Evolutionary conservation across 768 basidiomycete species (phyloP), one percentile per base, ranked within the genome.

Genomic region (Atractiella rhizophila): DNA sequence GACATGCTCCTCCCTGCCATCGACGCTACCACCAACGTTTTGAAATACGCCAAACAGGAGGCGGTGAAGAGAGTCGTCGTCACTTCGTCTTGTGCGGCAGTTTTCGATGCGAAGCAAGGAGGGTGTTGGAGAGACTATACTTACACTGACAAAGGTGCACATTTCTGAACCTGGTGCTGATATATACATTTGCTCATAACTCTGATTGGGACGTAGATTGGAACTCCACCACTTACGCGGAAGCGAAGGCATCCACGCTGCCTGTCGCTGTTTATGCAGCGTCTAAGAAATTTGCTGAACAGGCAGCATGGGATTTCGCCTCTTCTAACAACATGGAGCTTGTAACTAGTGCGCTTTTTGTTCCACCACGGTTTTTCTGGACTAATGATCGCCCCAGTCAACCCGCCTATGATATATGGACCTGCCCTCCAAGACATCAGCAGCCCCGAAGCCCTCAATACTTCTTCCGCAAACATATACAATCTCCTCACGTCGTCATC

Each of bases 351-450:
- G 6, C 18, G 8, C 34, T 1, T 12, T 5, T 34, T 12, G 13
- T 15, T 11, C 6, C 10, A 13, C n/a, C 33, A 8, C 10, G 7
- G 13, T 34, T 20, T 2, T 20, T 37, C 47, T 9, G 13, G 33
- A 18, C 13, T 11, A 18, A 6, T 35, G 11, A 36, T 39, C 11
- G 19, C 20, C 15, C n/a, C 37, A 8, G 21, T 39, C 5, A 47
- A 47, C 40, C 52, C 52, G 16, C 52, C 52, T 15, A 54, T 54
- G 52, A 52, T 54, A 42, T 54, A 51, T 30, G 51, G 50, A 5
- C 37, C 46, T 8, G 46, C 50, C 4, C 27, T 51, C 0, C 52
- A 51, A n/a, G 25, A 32, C 4, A 37, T 51, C 20, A 28, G 29
- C 21, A 24, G 32, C 9, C 37, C 25, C 5, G 26, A 23, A 12